Evolutionary conservation across 805 yeast species (phyloP), one percentile per base, ranked within the genome.

Genomic region (Suhomyces xylopsoci): DNA sequence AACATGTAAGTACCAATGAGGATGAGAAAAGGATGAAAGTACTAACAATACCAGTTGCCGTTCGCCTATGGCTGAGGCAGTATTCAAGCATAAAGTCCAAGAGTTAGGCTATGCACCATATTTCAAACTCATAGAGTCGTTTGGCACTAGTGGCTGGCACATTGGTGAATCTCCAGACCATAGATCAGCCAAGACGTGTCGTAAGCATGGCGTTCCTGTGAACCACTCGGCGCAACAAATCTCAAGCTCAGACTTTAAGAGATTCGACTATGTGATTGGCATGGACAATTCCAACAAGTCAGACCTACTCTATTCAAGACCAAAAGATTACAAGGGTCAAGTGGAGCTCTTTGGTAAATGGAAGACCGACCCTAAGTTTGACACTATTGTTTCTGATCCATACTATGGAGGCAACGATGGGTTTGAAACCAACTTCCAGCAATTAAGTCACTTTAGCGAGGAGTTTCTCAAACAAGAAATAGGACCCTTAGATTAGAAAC

Each of bases 41-140:
- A 20, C 36, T 17, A 14, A 32, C 48, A 46, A 1, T 19, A 5
- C 5, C 36, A 84, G 88, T 20, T 91, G 97, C 64, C 92, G 97
- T 47, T 90, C 97, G 2, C 98, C 98, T 12, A 93, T 92, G 98
- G 97, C 98, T 0, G 97, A 93, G 65, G 97, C 97, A 0, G 89
- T 91, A 1, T 90, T 92, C 70, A 77, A 75, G 47, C 83, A 88
- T 53, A 73, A 74, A 14, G 96, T 89, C 8, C 67, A 81, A 43
- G 65, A 81, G 44, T 67, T 70, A 19, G 85, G 85, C 0, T 67
- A 74, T 48, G 26, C 62, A 55, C 32, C 68, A 65, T 64, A 64
- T n/a, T 81, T 91, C 55, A 64, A 71, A 0, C 64, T 64, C 15
- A 85, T 90, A 30, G 97, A 92, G 63, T 90, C 97, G 0, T 92